Base-by-base conservation (phyloP, 2,329 filamentous ascomycete species). In the Penicillium sclerotigenum region DNA sequence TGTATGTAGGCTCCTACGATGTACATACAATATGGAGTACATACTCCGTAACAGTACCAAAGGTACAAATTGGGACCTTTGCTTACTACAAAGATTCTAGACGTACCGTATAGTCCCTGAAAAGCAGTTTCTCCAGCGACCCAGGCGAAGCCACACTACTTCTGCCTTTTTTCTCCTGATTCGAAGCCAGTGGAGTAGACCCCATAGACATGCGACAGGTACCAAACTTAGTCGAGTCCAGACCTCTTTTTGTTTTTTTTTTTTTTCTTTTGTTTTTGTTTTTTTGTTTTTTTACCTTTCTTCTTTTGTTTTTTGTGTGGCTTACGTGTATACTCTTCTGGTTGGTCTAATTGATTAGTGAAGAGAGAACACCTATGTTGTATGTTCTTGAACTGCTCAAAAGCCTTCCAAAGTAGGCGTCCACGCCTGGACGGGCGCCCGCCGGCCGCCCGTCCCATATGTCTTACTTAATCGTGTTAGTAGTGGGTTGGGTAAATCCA, bases 181-280 rank as follows among this genome's bases (percentile, higher is more conserved):
- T 28, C 31, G 49, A 36, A 36, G 34, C 33, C 18, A 13, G 52
- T 50, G 52, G 52, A 37, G 52, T 36, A 28, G 52, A n/a, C 37
- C 37, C 52, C 51, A 48, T 54, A 20, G 20, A 49, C 52, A 26
- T 54, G 45, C 45, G 52, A 49, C 52, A 54, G 52, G 52, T 54
- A 49, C 52, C 24, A 54, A 47, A 53, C 43, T 46, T 48, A 29
- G 28, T 28, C 52, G 52, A 54, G 52, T 49, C 52, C 38, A 49
- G 52, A 50, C 31, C 29, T 22, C 11, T 13, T 40, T 8, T n/a
- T 11, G n/a, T 16, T 42, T 4, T 52, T n/a, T 22, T 22, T 20
- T n/a, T 26, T 31, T 26, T 4, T 52, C 13, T 22, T 22, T 20
- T n/a, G 18, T 31, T 26, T 41, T 13, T n/a, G 9, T 31, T 16